Conservation (phyloP, 1,284 basidiomycete genomes). For the Rhodotorula sp. region DNA sequence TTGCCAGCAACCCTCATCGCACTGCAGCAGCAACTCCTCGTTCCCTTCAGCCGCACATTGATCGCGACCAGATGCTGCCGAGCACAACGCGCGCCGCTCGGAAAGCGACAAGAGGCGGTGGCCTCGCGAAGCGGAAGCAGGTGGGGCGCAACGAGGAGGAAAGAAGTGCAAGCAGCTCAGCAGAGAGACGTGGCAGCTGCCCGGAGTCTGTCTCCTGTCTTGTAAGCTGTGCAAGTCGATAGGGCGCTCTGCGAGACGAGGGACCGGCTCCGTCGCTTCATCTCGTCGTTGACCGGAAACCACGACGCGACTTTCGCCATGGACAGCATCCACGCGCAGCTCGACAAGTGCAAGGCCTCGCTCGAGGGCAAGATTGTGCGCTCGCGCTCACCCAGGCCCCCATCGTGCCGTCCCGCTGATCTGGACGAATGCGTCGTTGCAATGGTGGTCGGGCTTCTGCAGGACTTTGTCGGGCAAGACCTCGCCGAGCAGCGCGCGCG, state of each 20-base stretch:
- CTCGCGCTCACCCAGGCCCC: too few relatives aligned
- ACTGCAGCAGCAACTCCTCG: too few relatives aligned
- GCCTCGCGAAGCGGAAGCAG: too few relatives aligned
- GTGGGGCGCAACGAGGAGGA: too few relatives aligned
- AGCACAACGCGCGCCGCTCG: too few relatives aligned
- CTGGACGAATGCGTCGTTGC: neutral
- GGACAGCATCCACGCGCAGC: conserved; percentile 2
- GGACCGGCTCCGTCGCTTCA: neutral
- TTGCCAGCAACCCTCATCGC: too few relatives aligned
- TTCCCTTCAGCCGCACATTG: too few relatives aligned
- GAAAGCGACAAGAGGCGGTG: too few relatives aligned
- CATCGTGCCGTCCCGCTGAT: neutral
- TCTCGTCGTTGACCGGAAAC: neutral
- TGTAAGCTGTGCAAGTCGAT: neutral
- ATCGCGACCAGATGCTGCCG: too few relatives aligned
- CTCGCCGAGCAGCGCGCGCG: conserved; percentile 29
- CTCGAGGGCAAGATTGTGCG: conserved; percentile 40
- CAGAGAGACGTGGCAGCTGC: too few relatives aligned
- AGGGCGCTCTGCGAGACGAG: neutral
- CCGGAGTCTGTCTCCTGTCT: neutral
- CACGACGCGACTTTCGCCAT: neutral
- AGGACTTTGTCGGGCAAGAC: conserved; percentile 44
- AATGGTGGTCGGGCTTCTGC: neutral
- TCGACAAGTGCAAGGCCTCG: conserved; percentile 9
- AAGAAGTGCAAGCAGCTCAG: too few relatives aligned